Percentiles rank a stretch among this genome's conserved stretches.
Evolutionary conservation across 768 basidiomycete species (phyloP).

Genomic region (Boletus patriciae): DNA sequence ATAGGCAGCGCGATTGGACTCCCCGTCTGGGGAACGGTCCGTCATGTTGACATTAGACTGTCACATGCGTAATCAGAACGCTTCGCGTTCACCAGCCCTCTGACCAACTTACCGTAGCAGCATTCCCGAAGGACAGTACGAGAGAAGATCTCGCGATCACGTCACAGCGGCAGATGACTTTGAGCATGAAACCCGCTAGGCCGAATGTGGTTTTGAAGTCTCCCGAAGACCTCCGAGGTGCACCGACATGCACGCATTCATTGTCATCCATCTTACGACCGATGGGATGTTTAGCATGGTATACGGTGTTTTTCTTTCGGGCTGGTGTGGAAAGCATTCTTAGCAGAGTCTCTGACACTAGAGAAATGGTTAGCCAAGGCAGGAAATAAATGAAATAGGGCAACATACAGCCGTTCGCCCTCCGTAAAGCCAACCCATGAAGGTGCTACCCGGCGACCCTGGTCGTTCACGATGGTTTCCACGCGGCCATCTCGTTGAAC

Average conservation of each 20-base stretch:
- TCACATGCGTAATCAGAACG: too few species aligned
- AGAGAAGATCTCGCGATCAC: too few species aligned
- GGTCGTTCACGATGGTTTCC: constrained; percentile 88
- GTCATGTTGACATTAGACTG: too few species aligned
- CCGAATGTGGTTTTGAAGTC: too few species aligned
- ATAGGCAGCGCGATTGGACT: too few species aligned
- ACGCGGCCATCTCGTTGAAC: constrained; percentile 84
- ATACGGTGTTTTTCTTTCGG: constrained; percentile 72
- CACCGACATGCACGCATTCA: constrained; percentile 70
- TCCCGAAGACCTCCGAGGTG: too few species aligned
- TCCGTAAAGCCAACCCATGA: constrained; percentile 84
- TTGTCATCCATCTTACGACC: constrained; percentile 81
- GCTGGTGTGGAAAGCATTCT: constrained; percentile 93
- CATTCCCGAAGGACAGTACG: too few species aligned
- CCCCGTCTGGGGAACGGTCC: too few species aligned
- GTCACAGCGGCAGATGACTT: too few species aligned
- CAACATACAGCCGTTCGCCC: constrained; percentile 63
- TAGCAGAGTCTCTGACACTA: constrained; percentile 89
- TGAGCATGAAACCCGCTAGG: too few species aligned
- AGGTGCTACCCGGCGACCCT: constrained; percentile 86
- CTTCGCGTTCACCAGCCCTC: too few species aligned
- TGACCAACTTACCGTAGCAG: too few species aligned
- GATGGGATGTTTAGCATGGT: constrained; percentile 82
- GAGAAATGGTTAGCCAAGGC: accelerated
- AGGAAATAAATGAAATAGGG: neutral